Evolutionary conservation across 23 red algal species (phyloP), one percentile per base, ranked within the genome.

Genomic region (Agarophyton chilense): DNA sequence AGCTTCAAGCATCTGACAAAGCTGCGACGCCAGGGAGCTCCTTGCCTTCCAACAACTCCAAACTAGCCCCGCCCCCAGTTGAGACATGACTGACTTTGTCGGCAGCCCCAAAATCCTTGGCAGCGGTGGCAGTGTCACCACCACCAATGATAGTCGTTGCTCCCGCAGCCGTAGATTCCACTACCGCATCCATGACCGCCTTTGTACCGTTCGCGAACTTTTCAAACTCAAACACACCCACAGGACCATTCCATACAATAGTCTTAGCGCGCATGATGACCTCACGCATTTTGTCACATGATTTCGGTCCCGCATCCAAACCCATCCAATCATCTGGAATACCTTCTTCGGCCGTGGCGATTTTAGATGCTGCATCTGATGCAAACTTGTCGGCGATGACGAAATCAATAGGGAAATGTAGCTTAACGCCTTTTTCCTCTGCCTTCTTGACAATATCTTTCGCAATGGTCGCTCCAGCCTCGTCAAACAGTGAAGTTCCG

Each of bases 341-440:
- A 19, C 96, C 96, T 38, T 94, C 92, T 52, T 46, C 85, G 32
- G 50, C 84, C 24, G 54, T 78, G 40, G 83, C 83, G 6, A 78
- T 79, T 25, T 72, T 74, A 14, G 91, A 83, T 28, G 68, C 62
- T 22, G 91, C 91, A 45, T 92, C 78, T 24, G 91, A 71, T 10
- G 84, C 71, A 67, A 98, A 94, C 52, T 92, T 79, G 83, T 98
- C 96, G 40, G 91, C 96, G 60, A 87, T 89, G 26, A 90, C 78
- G 66, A 98, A 98, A 41, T 98, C 96, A 39, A 94, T 64, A 6
- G 96, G 96, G 39, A 98, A 94, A 83, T 98, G 92, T n/a, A 98
- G 54, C 81, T 98, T 94, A 0, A 98, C 96, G 39, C 78, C 75
- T 70, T 91, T 94, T 36, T 58, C 87, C 61, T 83, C 83, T 4